Percentiles rank a stretch among this genome's conserved stretches.
phyloP scores from a whole-genome alignment of 2,329 filamentous ascomycete genomes.

The Sclerotinia trifoliorum region DNA sequence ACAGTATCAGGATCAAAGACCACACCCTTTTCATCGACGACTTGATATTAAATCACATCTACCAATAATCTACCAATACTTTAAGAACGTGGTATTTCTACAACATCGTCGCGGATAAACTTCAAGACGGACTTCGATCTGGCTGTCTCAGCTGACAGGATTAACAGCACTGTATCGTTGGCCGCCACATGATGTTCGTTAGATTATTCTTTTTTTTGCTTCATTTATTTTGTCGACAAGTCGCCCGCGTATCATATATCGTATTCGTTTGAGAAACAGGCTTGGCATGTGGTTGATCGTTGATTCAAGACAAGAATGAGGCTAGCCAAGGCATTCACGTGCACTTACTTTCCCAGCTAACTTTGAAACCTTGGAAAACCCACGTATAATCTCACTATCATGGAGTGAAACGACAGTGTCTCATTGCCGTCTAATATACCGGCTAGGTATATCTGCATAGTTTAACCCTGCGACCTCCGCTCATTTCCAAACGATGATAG shows the following conservation, averaged over 20 bases:
- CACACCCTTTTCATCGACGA: neutral
- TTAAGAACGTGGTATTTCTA: neutral
- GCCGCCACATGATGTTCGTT: neutral
- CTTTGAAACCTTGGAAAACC: neutral
- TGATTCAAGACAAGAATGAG: neutral
- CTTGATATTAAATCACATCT: neutral
- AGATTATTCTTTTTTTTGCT: neutral
- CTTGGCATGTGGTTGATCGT: neutral
- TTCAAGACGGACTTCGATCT: neutral
- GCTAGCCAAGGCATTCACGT: neutral
- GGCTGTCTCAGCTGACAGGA: neutral
- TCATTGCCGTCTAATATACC: neutral
- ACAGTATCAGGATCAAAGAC: neutral
- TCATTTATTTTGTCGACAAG: neutral
- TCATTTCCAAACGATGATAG: neutral
- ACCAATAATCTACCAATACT: conserved; percentile 3
- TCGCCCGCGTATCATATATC: neutral
- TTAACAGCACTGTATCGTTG: neutral
- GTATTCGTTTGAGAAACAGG: neutral
- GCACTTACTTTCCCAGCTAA: neutral
- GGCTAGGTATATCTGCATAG: neutral
- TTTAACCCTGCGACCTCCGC: neutral
- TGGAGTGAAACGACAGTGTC: conserved; percentile 5
- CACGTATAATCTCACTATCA: neutral
- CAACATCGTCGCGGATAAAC: neutral